Conservation (phyloP, 2,329 filamentous ascomycete genomes). For the Fusarium marasasianum region DNA sequence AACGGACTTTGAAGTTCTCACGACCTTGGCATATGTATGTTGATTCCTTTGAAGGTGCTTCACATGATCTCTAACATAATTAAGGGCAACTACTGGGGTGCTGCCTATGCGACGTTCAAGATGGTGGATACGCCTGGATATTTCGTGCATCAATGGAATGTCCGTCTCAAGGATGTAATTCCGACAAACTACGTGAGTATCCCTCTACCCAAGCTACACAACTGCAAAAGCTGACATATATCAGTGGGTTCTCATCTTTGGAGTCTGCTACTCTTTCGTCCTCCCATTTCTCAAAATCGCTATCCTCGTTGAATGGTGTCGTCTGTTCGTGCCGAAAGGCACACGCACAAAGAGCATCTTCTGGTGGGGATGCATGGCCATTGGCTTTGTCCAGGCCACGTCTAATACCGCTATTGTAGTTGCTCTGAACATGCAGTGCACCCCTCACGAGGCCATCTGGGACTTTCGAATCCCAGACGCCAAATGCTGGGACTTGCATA, state of each 20-base stretch:
- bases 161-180: slow-evolving; percentile 43
- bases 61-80: background rate
- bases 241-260: slow-evolving; percentile 47
- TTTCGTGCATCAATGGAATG: slow-evolving; percentile 50
- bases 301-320: slow-evolving; percentile 56
- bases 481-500: slow-evolving; percentile 5
- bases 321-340: slow-evolving; percentile 46
- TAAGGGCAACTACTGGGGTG: slow-evolving; percentile 30
- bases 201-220: background rate
- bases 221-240: background rate
- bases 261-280: slow-evolving; percentile 48
- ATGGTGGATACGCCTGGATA: slow-evolving; percentile 46
- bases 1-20: background rate
- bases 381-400: slow-evolving; percentile 45
- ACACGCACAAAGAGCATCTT: slow-evolving; percentile 39
- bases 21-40: background rate
- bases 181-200: slow-evolving; percentile 18
- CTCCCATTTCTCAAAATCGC: slow-evolving; percentile 53
- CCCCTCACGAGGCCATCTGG: slow-evolving; percentile 1
- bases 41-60: accelerated
- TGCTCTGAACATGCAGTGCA: slow-evolving; percentile 11
- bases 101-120: slow-evolving; percentile 31
- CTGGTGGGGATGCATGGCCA: slow-evolving; percentile 47
- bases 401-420: background rate
- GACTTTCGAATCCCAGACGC: background rate